phyloP scores from a whole-genome alignment of 768 basidiomycete species.

The Mycena indigotica region DNA sequence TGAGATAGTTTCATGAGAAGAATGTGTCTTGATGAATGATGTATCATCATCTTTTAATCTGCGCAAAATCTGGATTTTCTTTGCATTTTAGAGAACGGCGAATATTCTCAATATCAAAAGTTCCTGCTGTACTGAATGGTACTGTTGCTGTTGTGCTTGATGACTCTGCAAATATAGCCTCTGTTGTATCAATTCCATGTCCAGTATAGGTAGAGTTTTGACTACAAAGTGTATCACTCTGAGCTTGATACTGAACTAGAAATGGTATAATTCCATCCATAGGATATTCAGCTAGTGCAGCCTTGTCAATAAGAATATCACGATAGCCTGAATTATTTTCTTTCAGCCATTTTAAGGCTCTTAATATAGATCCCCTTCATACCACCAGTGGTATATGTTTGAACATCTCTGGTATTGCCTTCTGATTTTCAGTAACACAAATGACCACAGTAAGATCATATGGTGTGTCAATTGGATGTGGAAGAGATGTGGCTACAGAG shows the following conservation, averaged over 20 bases:
- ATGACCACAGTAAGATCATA: constrained; percentile 21
- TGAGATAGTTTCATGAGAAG: neutral
- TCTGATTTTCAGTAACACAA: constrained; percentile 8
- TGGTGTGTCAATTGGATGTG: constrained; percentile 12
- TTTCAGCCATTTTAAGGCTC: constrained; percentile 18
- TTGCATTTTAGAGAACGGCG: neutral
- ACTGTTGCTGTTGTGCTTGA: too few relatives aligned
- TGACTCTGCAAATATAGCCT: constrained; percentile 12
- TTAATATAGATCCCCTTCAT: neutral
- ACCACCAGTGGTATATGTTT: constrained; percentile 18
- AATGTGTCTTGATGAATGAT: neutral
- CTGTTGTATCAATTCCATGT: constrained; percentile 13
- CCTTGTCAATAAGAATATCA: constrained; percentile 14
- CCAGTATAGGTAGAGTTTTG: constrained; percentile 19
- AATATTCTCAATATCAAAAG: neutral
- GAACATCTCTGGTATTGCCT: constrained; percentile 5
- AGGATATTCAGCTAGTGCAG: constrained; percentile 14
- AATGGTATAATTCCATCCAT: constrained; percentile 4
- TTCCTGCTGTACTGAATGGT: neutral
- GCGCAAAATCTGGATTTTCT: neutral
- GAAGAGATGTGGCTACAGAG: neutral
- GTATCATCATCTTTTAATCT: neutral
- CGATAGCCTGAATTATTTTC: constrained; percentile 15
- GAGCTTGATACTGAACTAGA: constrained; percentile 11
- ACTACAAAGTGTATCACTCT: constrained; percentile 4